A percentile compares a stretch with the other conserved stretches of the same genome.
Conservation (phyloP, 2,329 filamentous ascomycete genomes). For the Xylaria sp. region DNA sequence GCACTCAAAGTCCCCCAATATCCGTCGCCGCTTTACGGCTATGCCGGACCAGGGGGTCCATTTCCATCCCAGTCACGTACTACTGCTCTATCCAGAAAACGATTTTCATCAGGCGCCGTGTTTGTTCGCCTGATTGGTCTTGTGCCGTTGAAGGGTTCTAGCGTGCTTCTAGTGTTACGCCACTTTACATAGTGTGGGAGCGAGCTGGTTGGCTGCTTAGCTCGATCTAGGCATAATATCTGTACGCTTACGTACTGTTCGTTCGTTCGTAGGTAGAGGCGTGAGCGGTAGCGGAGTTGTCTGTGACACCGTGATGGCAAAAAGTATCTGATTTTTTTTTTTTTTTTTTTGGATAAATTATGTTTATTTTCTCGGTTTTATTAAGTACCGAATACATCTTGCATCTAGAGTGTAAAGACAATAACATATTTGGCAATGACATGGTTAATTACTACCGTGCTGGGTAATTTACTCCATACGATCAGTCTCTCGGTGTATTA, state of each 20-base stretch:
- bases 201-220: slow-evolving; percentile 15
- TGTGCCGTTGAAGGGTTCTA: slow-evolving; percentile 40
- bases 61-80: slow-evolving; percentile 18
- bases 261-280: neutral
- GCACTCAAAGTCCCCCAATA: too few species aligned
- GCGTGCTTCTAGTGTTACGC: slow-evolving; percentile 46
- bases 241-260: neutral
- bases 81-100: slow-evolving; percentile 30
- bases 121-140: slow-evolving; percentile 35
- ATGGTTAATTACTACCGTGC: too few species aligned
- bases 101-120: slow-evolving; percentile 32
- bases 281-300: neutral
- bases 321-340: too few species aligned
- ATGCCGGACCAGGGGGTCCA: slow-evolving; percentile 25
- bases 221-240: neutral
- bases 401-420: too few species aligned
- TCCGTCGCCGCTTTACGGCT: slow-evolving; percentile 40
- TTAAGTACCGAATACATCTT: too few species aligned
- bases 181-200: slow-evolving; percentile 5
- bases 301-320: neutral
- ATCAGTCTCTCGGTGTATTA: too few species aligned
- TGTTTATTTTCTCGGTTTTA: too few species aligned
- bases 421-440: too few species aligned
- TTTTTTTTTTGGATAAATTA: too few species aligned
- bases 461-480: too few species aligned